Percentiles rank a stretch among this genome's conserved stretches.
Evolutionary conservation across 2,329 filamentous ascomycete species (phyloP).

Genomic region (Nemania serpens): DNA sequence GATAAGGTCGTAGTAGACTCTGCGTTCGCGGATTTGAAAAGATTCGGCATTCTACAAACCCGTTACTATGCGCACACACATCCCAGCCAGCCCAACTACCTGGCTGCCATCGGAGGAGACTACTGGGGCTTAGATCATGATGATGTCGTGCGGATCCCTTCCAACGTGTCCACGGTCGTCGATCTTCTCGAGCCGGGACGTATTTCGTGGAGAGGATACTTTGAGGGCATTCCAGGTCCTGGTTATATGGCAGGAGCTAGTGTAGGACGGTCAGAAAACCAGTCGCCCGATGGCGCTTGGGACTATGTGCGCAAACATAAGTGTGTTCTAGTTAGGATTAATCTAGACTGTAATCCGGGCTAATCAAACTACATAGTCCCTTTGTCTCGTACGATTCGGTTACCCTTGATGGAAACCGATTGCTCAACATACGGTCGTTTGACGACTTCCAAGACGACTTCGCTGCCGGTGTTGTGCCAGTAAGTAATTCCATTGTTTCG

Average conservation of each 20-base stretch:
- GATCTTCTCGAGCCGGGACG: constrained; percentile 49
- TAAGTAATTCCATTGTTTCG: constrained; percentile 7
- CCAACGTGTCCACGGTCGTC: constrained; percentile 52
- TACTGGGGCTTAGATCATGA: constrained; percentile 56
- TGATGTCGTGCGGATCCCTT: constrained; percentile 48
- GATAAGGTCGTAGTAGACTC: constrained; percentile 46
- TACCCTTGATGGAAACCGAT: constrained; percentile 48
- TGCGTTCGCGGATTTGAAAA: constrained; percentile 47
- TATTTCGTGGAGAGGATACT: constrained; percentile 52
- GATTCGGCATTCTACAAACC: constrained; percentile 50
- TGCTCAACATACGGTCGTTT: constrained; percentile 66
- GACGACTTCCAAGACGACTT: constrained; percentile 64
- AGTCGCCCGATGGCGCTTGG: constrained; percentile 34
- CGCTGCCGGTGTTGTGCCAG: constrained; percentile 57
- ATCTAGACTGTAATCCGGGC: neutral
- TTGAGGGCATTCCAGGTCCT: constrained; percentile 51
- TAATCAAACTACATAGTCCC: constrained; percentile 38
- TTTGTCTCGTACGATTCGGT: constrained; percentile 51
- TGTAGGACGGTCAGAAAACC: constrained; percentile 30
- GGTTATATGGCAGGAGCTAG: constrained; percentile 52
- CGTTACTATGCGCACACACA: constrained; percentile 53
- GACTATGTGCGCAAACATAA: constrained; percentile 51
- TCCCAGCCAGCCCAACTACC: constrained; percentile 52
- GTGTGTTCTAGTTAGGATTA: constrained; percentile 28
- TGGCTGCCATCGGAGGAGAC: constrained; percentile 52